These are phyloP conservation scores for Pleodorina starrii DNA, from an alignment of 139 green algal species.

Conservation along the genomic window DNA sequence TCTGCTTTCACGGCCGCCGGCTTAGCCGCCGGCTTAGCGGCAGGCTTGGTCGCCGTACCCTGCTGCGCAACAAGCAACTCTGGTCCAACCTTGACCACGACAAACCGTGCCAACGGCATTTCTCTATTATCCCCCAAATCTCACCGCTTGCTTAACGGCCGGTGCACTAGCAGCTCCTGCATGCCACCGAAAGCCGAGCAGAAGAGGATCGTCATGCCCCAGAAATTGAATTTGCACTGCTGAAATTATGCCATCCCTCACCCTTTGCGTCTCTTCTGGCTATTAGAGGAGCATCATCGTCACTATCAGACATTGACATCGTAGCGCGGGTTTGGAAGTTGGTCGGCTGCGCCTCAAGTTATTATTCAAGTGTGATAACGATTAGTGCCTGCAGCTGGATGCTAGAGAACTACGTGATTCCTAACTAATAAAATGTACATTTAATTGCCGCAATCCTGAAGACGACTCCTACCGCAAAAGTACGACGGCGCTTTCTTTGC, in stretches of 20 bases:
- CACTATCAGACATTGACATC: conserved; percentile 16
- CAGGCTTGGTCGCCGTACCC: not conserved
- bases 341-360: too few species aligned
- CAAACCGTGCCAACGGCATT: not conserved
- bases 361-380: too few species aligned
- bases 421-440: too few species aligned
- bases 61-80: not conserved
- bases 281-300: conserved; percentile 2
- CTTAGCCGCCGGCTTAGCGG: not conserved
- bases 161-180: conserved; percentile 16
- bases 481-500: too few species aligned
- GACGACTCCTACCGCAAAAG: too few species aligned
- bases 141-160: conserved; percentile 8
- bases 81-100: not conserved
- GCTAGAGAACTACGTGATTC: too few species aligned
- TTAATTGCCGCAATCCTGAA: too few species aligned
- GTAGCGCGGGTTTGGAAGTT: not conserved
- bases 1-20: conserved; percentile 18
- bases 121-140: not conserved
- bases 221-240: not conserved
- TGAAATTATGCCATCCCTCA: not conserved
- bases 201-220: not conserved
- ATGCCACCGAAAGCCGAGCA: not conserved
- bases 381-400: too few species aligned
- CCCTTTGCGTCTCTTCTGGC: not conserved